A percentile compares a stretch with the other conserved stretches of the same genome.
These are phyloP conservation scores for Lunularia cruciata DNA, from an alignment of 225 moss, liverwort and hornwort species.

Conservation along the genomic window DNA sequence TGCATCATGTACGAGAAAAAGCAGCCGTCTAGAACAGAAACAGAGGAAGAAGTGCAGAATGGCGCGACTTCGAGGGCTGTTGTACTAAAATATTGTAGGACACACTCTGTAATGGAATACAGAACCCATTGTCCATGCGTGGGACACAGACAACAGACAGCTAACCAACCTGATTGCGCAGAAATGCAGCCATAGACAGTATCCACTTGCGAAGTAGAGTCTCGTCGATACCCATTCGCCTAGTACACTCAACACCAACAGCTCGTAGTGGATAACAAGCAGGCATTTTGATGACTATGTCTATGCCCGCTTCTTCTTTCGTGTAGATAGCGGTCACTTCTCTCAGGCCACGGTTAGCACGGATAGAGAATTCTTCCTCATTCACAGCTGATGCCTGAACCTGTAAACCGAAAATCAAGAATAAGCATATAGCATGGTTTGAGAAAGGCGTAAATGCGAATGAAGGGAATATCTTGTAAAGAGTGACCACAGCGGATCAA, in stretches of 20 bases:
- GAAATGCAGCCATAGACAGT: constrained; percentile 89
- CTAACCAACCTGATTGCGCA: constrained; percentile 88
- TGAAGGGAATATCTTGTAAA: neutral
- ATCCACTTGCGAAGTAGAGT: constrained; percentile 95
- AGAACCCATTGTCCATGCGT: no score
- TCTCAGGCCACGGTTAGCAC: constrained; percentile 74
- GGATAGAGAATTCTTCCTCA: constrained; percentile 83
- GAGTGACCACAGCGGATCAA: neutral
- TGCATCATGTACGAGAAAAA: no score
- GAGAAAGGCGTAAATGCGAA: neutral
- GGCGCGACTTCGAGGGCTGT: no score
- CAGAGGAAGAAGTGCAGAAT: no score
- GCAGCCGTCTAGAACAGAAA: no score
- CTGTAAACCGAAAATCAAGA: constrained; percentile 30
- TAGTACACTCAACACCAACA: constrained; percentile 84
- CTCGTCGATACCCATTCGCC: constrained; percentile 82
- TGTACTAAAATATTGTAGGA: no score
- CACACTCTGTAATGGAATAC: neutral
- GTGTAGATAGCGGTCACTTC: constrained; percentile 91
- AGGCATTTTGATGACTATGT: constrained; percentile 84
- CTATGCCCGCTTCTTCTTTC: constrained; percentile 92
- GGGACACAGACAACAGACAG: no score
- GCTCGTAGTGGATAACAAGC: constrained; percentile 84
- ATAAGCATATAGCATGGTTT: neutral
- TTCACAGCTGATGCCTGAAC: constrained; percentile 85